Evolutionary conservation across 768 basidiomycete species (phyloP).

Genomic region (Termitomyces bulborhizus): DNA sequence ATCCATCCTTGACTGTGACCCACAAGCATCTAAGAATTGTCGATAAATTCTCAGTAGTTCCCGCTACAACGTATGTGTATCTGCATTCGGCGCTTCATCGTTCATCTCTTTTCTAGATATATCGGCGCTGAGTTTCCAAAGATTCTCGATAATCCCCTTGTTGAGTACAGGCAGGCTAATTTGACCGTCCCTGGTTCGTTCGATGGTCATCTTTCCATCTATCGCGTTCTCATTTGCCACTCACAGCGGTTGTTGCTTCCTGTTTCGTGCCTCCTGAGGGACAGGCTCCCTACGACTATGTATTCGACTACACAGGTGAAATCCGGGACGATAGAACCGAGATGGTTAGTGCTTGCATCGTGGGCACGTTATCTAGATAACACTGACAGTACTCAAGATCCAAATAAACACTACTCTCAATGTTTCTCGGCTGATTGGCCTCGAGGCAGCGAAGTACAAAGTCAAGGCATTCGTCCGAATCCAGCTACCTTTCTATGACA

Average conservation of each 20-base stretch:
- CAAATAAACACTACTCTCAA: conserved; percentile 72
- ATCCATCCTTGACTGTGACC: conserved; percentile 14
- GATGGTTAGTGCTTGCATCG: conserved; percentile 40
- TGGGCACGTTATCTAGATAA: conserved; percentile 5
- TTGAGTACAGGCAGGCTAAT: conserved; percentile 82
- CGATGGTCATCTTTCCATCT: conserved; percentile 1
- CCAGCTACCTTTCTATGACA: conserved; percentile 75
- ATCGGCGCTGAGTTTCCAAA: conserved; percentile 71
- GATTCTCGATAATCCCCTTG: conserved; percentile 57
- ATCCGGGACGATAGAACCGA: conserved; percentile 69
- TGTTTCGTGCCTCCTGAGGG: conserved; percentile 71
- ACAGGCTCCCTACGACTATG: conserved; percentile 64
- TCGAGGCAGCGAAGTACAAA: conserved; percentile 74
- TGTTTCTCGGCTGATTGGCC: conserved; percentile 60
- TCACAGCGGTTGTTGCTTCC: conserved; percentile 57
- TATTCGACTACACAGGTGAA: conserved; percentile 86
- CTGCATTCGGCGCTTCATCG: conserved; percentile 17
- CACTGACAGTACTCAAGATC: conserved; percentile 39
- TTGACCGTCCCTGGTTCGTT: conserved; percentile 63
- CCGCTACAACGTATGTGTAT: conserved; percentile 63
- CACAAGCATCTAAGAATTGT: conserved; percentile 61
- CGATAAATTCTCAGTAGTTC: conserved; percentile 67
- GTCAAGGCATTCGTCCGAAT: conserved; percentile 77
- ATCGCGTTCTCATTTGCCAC: conserved; percentile 11
- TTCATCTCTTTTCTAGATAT: conserved; percentile 41